Evolutionary conservation across 805 yeast genomes (phyloP).

Genomic region (Ogataea nitratoaversa): DNA sequence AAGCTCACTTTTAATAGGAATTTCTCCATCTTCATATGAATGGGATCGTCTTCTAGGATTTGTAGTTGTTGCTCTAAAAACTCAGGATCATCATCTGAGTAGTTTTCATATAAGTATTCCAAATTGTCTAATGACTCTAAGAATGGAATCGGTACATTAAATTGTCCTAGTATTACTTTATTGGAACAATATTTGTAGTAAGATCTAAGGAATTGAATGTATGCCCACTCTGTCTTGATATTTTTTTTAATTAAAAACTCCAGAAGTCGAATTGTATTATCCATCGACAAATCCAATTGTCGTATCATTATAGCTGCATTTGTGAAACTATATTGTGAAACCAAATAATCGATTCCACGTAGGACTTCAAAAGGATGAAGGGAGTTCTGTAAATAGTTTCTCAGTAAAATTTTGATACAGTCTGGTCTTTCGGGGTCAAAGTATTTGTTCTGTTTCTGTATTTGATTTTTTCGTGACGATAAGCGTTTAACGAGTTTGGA

Average conservation of each 20-base stretch:
- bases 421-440: no score
- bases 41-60: no score
- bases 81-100: neutral
- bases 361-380: neutral
- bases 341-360: constrained; percentile 3
- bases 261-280: constrained; percentile 4
- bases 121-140: constrained; percentile 6
- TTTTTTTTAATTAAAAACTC: constrained; percentile 3
- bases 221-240: constrained; percentile 11
- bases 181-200: constrained; percentile 2
- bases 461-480: no score
- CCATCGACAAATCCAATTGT: constrained; percentile 4
- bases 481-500: no score
- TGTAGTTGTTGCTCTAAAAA: no score
- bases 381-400: neutral
- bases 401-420: neutral
- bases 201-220: constrained; percentile 9
- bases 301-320: constrained; percentile 9
- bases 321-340: constrained; percentile 8
- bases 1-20: neutral
- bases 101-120: neutral
- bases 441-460: no score
- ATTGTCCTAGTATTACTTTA: constrained; percentile 6
- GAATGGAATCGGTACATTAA: constrained; percentile 2
- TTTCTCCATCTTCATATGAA: neutral